A percentile compares a stretch with the other conserved stretches of the same genome.
Conservation (phyloP, 768 basidiomycete genomes). For the Rhizopogon vesiculosus region DNA sequence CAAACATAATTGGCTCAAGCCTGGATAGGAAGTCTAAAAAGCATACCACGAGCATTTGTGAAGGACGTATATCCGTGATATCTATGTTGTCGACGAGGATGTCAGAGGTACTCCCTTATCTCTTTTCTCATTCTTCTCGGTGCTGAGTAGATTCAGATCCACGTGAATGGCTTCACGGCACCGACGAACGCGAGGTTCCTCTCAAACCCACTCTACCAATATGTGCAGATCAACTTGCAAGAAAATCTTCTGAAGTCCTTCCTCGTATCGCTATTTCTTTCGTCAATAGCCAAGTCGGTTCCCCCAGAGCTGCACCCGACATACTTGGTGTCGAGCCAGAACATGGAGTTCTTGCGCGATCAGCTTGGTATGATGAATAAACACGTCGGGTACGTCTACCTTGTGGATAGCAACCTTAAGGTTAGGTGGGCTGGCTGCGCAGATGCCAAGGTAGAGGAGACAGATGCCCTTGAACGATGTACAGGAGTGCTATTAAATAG, state of each 20-base stretch:
- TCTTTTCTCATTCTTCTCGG: neutral
- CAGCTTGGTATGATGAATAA: conserved; percentile 86
- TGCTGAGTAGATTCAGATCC: conserved; percentile 46
- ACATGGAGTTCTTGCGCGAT: conserved; percentile 81
- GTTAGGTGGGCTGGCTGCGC: conserved; percentile 93
- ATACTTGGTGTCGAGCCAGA: conserved; percentile 79
- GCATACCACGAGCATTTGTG: conserved; percentile 76
- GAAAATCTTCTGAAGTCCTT: conserved; percentile 91
- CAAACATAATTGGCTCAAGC: conserved; percentile 74
- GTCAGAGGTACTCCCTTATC: conserved; percentile 61
- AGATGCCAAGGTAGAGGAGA: conserved; percentile 74
- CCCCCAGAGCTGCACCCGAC: conserved; percentile 61
- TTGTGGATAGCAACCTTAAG: conserved; percentile 80
- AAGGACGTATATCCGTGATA: conserved; percentile 73
- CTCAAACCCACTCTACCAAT: conserved; percentile 60
- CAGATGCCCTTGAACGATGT: conserved; percentile 62
- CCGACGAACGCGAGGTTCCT: conserved; percentile 50
- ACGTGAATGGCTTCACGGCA: conserved; percentile 66
- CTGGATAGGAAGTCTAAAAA: conserved; percentile 50
- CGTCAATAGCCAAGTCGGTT: conserved; percentile 61
- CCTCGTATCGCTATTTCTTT: conserved; percentile 82
- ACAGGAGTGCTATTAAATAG: conserved; percentile 64
- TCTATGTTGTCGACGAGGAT: conserved; percentile 82
- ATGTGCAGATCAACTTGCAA: conserved; percentile 87
- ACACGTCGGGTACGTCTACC: conserved; percentile 87